Base-by-base conservation (phyloP, 495 filamentous ascomycete genomes). In the Daldinia loculata region DNA sequence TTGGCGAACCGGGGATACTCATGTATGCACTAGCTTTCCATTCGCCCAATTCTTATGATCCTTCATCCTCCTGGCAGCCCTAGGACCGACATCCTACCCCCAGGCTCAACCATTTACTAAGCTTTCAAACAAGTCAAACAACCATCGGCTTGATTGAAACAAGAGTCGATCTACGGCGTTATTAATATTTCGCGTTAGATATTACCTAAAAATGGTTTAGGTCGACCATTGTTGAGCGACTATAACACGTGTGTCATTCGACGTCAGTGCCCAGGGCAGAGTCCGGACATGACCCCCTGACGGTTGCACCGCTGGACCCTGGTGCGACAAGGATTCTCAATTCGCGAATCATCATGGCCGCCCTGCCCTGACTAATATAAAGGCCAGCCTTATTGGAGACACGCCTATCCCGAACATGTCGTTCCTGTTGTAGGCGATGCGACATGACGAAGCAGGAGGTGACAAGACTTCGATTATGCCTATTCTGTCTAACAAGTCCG, bases 181-280 rank as follows among this genome's bases (percentile, higher is more conserved):
- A 66, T 66, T 66, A 67, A 71, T 63, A 67, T 63, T 39, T 64
- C 63, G 43, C 69, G 60, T 39, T 63, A 45, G 32, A 34, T 57
- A 39, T 29, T 38, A 67, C 39, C 69, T 56, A 52, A 58, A 66
- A 63, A 45, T 51, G 58, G 63, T 11, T 66, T 58, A 63, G 51
- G 58, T 38, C 17, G 51, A n/a, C 56, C 9, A 51, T 17, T n/a
- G 61, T 55, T 67, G n/a, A 32, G 63, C 29, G 17, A 34, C 64
- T 27, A 72, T 34, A 63, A 56, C 63, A 67, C 59, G 59, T 64
- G 45, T 58, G 60, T 67, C 51, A 63, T 67, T 43, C 50, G 58
- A 43, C 52, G 19, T 66, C 50, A 41, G 45, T 26, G 57, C 34
- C 53, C 24, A 52, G 50, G 50, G 26, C 15, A 52, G n/a, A 51